Evolutionary conservation across 1,139 yeast genomes (phyloP).

Genomic region (Yamadazyma friedrichii): DNA sequence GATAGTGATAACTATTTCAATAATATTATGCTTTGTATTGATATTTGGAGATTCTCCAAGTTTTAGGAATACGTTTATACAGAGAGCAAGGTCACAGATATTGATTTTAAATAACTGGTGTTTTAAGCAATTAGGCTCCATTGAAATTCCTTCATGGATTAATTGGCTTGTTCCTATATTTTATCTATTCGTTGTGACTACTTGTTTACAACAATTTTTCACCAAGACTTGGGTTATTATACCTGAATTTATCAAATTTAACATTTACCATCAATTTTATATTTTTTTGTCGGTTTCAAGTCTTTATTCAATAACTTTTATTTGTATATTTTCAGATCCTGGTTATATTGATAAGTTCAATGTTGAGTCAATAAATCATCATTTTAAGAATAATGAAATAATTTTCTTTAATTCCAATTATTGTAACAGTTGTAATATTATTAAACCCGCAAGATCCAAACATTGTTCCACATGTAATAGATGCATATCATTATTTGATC

Average conservation of each 20-base stretch:
- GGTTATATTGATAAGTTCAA: constrained; percentile 34
- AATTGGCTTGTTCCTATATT: constrained; percentile 52
- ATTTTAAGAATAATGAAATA: constrained; percentile 50
- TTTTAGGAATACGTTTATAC: constrained; percentile 35
- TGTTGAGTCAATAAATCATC: constrained; percentile 16
- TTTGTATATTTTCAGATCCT: constrained; percentile 50
- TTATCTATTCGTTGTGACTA: constrained; percentile 42
- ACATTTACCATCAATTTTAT: constrained; percentile 16
- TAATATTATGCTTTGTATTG: constrained; percentile 13
- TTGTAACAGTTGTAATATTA: constrained; percentile 60
- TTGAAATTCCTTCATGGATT: constrained; percentile 10
- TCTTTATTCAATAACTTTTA: constrained; percentile 31
- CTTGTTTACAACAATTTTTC: constrained; percentile 50
- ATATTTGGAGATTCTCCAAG: constrained; percentile 58
- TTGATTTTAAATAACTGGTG: constrained; percentile 6
- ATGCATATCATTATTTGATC: constrained; percentile 76
- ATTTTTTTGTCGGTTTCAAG: constrained; percentile 31
- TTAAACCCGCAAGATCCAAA: constrained; percentile 84
- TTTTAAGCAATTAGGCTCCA: constrained; percentile 1
- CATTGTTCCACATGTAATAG: constrained; percentile 76
- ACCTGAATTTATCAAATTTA: constrained; percentile 8
- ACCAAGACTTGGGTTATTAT: constrained; percentile 34
- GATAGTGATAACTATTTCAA: too few species aligned
- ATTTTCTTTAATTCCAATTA: constrained; percentile 49
- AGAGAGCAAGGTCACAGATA: constrained; percentile 18